Evolutionary conservation across 257 asterid species (phyloP), one percentile per base, ranked within the genome.

Genomic region (Ilex asprella): DNA sequence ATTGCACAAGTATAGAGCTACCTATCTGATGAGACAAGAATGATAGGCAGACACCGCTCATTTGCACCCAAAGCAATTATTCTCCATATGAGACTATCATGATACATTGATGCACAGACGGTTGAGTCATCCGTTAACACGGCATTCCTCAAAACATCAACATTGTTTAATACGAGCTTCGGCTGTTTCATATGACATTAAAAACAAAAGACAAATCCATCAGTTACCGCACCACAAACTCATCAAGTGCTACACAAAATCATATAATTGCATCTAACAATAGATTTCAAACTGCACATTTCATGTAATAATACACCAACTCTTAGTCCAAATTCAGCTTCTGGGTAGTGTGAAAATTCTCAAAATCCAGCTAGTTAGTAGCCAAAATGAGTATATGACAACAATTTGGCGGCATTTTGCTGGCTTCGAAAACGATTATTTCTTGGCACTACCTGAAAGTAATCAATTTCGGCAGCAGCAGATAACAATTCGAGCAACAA

Each of bases 21-120:
- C 98, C 98, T 74, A 75, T 92, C 96, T 70, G 99, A 92, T 59
- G 99, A 86, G 21, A 89, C 82, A 70, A 92, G 74, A 68, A 92
- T 50, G 57, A 89, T 76, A 6, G 99, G 99, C 61, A 92, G 85
- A 73, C 84, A 77, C 73, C 91, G 76, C 76, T 92, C 96, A 71
- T 89, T 92, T 35, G 86, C 95, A 61, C 99, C 96, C 86, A 92
- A 70, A 56, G 96, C 89, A 59, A 92, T 70, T 58, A 79, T 76
- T 73, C 97, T 89, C 97, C 97, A 92, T 65, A 92, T 83, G 72
- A 92, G 80, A 77, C 94, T 89, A 73, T 92, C 99, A 74, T 92
- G 99, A 75, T 89, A 92, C 91, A 82, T 76, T 62, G 97, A 76
- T 60, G 89, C 96, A 69, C 85, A 75, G 62, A 92, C 78, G 30